phyloP scores from a whole-genome alignment of 352 stramenopile genomes.

The Globisporangium middletonii region DNA sequence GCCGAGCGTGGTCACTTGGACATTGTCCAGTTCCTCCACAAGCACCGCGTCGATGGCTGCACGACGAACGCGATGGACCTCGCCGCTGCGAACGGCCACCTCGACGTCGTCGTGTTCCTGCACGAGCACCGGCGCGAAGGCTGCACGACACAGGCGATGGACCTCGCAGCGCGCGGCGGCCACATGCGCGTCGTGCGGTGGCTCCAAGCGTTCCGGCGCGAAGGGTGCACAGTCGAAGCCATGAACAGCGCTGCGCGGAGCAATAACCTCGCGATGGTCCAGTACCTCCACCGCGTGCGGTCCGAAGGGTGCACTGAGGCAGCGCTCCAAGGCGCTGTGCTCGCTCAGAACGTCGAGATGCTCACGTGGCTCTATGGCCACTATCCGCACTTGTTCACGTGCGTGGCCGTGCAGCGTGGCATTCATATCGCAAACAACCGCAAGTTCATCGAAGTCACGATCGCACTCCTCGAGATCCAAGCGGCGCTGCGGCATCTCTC shows the following conservation, averaged over 20 bases:
- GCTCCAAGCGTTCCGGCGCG: slow-evolving; percentile 17
- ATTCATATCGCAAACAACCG: slow-evolving; percentile 17
- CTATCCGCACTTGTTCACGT: slow-evolving; percentile 13
- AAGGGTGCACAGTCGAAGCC: slow-evolving; percentile 18
- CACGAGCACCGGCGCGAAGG: slow-evolving; percentile 25
- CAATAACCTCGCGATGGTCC: slow-evolving; percentile 13
- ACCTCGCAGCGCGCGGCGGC: slow-evolving; percentile 16
- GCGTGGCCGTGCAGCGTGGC: slow-evolving; percentile 6
- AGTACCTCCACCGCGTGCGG: slow-evolving; percentile 10
- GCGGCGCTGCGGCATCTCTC: neutral
- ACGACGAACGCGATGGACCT: slow-evolving; percentile 25
- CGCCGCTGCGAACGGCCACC: slow-evolving; percentile 19
- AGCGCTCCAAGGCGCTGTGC: slow-evolving; percentile 13
- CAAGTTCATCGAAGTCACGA: slow-evolving; percentile 16
- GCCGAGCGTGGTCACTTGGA: slow-evolving; percentile 24
- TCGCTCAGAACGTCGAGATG: slow-evolving; percentile 13
- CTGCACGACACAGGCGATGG: slow-evolving; percentile 23
- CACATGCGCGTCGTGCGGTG: slow-evolving; percentile 25
- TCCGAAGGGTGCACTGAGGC: slow-evolving; percentile 8
- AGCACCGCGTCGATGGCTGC: slow-evolving; percentile 20
- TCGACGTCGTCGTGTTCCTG: slow-evolving; percentile 20
- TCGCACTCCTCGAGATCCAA: slow-evolving; percentile 9
- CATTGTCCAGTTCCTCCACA: slow-evolving; percentile 24
- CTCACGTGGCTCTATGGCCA: slow-evolving; percentile 16
- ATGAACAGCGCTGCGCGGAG: slow-evolving; percentile 11